Evolutionary conservation across 1,284 basidiomycete genomes (phyloP), one percentile per base, ranked within the genome.

Genomic region (Trichosporon ovoides): DNA sequence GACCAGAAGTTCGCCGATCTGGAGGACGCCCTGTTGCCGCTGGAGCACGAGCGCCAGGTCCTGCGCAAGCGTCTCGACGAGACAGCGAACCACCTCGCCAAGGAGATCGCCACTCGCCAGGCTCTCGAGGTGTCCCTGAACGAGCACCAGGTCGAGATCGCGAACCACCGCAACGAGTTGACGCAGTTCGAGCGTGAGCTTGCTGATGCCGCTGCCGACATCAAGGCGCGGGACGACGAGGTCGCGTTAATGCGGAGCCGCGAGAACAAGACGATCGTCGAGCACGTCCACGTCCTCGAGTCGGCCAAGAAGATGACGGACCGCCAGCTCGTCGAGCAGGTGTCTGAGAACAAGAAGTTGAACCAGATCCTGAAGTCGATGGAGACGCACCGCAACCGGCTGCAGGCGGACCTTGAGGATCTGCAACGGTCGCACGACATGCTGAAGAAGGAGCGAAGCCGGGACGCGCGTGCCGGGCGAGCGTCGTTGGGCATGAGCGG

Each of bases 281-380:
- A 99, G 77, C 96, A 99, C 71, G 93, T 98, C 19, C 89, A 98
- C 68, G 96, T 98, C 16, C 82, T 97, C 7, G 94, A 98, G 74
- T 91, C 96, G 71, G 95, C 96, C 11, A 98, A 98, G 77, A 88
- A 88, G 58, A 87, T 96, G 62, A 96, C 96, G 1, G 95, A 98
- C 72, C 85, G 89, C 24, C 91, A 98, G 73, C 84, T 98, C 7
- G 83, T 81, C 24, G 90, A 92, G 48, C 74, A 77, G 49, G 67
- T 76, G 20, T 59, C 58, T 7, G 75, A 77, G 62, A 74, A 75
- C 54, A 66, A 65, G 50, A 68, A 72, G 12, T 65, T 78, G 31
- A 73, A 73, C 53, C 64, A 65, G 28, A 53, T 73, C 14, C 59
- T 76, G 31, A 73, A 71, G 57, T 64, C 66, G 3, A 49, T 72